Base-by-base conservation (phyloP, 768 basidiomycete species). In the Hirschioporus abietinus region DNA sequence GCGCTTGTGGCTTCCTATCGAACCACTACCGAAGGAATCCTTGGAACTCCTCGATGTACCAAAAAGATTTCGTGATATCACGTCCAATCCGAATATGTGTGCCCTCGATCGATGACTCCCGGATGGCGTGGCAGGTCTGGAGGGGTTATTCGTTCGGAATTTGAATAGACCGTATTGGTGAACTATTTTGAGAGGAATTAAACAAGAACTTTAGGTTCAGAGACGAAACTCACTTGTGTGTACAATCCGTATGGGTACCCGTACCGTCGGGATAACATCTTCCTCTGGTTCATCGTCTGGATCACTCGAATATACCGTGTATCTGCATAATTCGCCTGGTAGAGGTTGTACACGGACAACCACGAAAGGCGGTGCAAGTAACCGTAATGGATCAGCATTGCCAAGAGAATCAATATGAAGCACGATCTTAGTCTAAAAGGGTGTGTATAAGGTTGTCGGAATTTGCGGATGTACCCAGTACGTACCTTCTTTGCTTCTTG, bases 161-260 rank as follows among this genome's bases (percentile, higher is more conserved):
- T 92, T 89, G 79, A 95, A 96, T 64, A 97, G 78, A 18, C 94
- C 93, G 68, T 88, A 95, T 74, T 92, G 92, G 72, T 95, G 91
- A 65, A 94, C 93, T 95, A 67, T 25, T 66, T 25, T 35, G 23
- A 35, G 66, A 63, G 52, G 60, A 68, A 63, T 59, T 58, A 62
- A 36, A 3, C 25, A 23, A 67, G 59, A 61, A 18, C 24, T 35
- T 26, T 64, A 20, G 35, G 27, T 20, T 9, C 30, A 57, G 64
- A 67, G 3, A n/a, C n/a, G 25, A 7, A 58, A 80, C 88, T 73
- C 75, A 96, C 95, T 92, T 4, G 92, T 95, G 63, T 94, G 87
- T 7, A 92, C 82, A 58, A 96, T 86, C 25, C 90, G 86, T 17
- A 84, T 84, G 4, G 89, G 83, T n/a, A 96, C 86, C 58, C 88